Evolutionary conservation across 2,329 filamentous ascomycete genomes (phyloP).

Genomic region (Microdochium paspali): DNA sequence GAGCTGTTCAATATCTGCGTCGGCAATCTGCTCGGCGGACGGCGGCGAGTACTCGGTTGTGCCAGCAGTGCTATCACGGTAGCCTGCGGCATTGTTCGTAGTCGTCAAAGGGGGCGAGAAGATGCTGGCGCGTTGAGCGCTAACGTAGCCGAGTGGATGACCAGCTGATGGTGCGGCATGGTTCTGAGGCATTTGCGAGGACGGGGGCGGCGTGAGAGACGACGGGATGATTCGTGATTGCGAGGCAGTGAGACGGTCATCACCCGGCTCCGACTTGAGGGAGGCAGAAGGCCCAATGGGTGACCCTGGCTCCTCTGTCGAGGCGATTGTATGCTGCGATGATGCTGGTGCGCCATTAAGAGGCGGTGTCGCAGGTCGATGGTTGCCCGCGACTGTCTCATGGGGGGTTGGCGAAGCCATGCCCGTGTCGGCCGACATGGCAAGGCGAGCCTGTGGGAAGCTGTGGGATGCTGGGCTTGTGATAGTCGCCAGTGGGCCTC

Average conservation of each 20-base stretch:
- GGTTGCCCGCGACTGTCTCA: conserved; percentile 7
- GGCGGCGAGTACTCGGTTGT: conserved; percentile 35
- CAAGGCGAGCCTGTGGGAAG: conserved; percentile 16
- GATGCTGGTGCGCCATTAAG: conserved; percentile 12
- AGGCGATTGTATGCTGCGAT: conserved; percentile 46
- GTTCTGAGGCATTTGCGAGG: conserved; percentile 34
- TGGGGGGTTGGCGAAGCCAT: conserved; percentile 18
- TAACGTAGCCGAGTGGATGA: conserved; percentile 20
- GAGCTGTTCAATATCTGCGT: conserved; percentile 45
- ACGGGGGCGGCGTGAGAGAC: conserved; percentile 48
- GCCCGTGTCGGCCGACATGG: conserved; percentile 4
- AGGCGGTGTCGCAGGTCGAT: conserved; percentile 10
- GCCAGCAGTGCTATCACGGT: conserved; percentile 15
- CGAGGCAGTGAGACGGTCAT: conserved; percentile 26
- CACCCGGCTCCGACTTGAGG: conserved; percentile 40
- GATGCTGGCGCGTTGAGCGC: conserved; percentile 36
- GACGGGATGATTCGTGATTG: conserved; percentile 42
- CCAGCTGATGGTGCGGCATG: conserved; percentile 12
- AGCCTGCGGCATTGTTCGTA: conserved; percentile 18
- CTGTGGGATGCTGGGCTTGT: not conserved
- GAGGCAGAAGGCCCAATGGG: conserved; percentile 38
- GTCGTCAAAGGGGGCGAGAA: conserved; percentile 46
- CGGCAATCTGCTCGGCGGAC: conserved; percentile 36
- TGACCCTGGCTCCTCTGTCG: conserved; percentile 45
- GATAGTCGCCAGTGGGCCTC: too few relatives aligned